Percentiles rank a stretch among this genome's conserved stretches.
Conservation (phyloP, 768 basidiomycete species). For the Paxillus rubicundulus region DNA sequence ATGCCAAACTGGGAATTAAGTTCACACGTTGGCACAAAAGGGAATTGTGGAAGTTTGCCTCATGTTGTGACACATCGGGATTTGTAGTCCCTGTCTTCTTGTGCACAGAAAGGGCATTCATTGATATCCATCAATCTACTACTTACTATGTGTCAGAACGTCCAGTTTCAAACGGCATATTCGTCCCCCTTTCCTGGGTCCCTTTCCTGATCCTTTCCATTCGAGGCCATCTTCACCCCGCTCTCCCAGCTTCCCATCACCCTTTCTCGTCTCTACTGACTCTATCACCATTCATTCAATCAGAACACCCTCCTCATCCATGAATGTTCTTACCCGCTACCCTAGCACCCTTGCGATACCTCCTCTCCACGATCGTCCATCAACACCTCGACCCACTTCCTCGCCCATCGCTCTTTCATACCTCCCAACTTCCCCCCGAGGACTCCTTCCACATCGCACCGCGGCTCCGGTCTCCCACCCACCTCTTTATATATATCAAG, state of each 20-base stretch:
- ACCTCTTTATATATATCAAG: conserved; percentile 10
- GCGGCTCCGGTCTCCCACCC: conserved; percentile 27
- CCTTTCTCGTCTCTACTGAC: background rate
- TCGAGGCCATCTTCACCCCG: conserved; percentile 2
- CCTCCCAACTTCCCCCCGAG: conserved; percentile 2
- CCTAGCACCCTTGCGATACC: conserved; percentile 14
- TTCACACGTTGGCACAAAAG: conserved; percentile 11
- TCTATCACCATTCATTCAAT: conserved; percentile 8
- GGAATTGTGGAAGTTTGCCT: conserved; percentile 25
- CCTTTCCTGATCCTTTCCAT: conserved; percentile 10
- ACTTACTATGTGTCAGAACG: conserved; percentile 15
- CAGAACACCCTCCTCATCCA: background rate
- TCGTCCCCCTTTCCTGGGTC: conserved; percentile 7
- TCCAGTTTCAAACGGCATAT: background rate
- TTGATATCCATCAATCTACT: conserved; percentile 27
- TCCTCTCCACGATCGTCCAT: background rate
- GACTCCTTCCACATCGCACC: conserved; percentile 11
- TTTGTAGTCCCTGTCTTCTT: conserved; percentile 32
- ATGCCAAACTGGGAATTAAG: conserved; percentile 4
- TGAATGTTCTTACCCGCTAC: conserved; percentile 26
- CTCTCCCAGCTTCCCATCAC: background rate
- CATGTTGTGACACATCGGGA: conserved; percentile 28
- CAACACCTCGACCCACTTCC: conserved; percentile 19
- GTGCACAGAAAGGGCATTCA: conserved; percentile 18
- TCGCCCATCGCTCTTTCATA: background rate